Evolutionary conservation across 1,284 basidiomycete species (phyloP).

Genomic region (Termitomyces sp.): DNA sequence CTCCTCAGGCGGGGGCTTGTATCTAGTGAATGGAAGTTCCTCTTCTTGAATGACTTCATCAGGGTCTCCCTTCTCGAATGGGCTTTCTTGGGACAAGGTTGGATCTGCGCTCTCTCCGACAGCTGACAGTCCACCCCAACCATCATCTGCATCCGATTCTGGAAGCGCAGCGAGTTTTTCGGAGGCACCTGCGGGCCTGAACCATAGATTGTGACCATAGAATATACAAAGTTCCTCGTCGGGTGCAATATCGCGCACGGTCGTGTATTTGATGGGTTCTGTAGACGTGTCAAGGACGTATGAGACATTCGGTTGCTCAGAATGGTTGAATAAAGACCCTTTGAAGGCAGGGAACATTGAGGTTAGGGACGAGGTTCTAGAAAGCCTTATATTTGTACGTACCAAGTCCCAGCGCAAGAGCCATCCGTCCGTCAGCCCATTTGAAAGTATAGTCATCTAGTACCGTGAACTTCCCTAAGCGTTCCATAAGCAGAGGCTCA

Average conservation of each 20-base stretch:
- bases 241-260: constrained; percentile 44
- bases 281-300: constrained; percentile 50
- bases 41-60: constrained; percentile 47
- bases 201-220: constrained; percentile 70
- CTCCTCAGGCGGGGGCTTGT: constrained; percentile 58
- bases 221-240: constrained; percentile 80
- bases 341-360: background rate
- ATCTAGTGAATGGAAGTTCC: constrained; percentile 57
- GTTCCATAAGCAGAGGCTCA: background rate
- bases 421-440: constrained; percentile 80
- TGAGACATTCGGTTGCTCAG: constrained; percentile 65
- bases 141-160: constrained; percentile 28
- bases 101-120: constrained; percentile 24
- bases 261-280: constrained; percentile 66
- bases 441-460: constrained; percentile 85
- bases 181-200: constrained; percentile 35
- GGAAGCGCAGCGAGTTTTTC: background rate
- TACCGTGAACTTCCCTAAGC: constrained; percentile 52
- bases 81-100: constrained; percentile 15
- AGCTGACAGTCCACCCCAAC: constrained; percentile 40
- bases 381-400: constrained; percentile 18
- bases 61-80: constrained; percentile 32
- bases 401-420: constrained; percentile 85
- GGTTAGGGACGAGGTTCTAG: constrained; percentile 1
- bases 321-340: constrained; percentile 84